Evolutionary conservation across 345 rosid species (phyloP).

Genomic region (Ailanthus altissimus): DNA sequence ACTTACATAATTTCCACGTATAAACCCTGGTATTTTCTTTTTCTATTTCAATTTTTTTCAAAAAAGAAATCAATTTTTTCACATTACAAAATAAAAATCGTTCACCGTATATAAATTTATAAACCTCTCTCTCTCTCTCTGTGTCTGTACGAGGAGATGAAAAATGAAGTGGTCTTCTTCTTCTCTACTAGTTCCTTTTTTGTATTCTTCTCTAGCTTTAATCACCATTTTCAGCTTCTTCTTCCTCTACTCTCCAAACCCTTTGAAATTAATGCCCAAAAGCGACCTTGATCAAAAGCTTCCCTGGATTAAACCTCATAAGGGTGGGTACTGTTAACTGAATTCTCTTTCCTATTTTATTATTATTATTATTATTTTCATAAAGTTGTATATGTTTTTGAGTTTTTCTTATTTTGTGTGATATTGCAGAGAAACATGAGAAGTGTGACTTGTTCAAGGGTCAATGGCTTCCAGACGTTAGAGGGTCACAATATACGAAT

Average conservation of each 20-base stretch:
- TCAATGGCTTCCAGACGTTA: slow-evolving; percentile 65
- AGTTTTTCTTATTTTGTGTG: not conserved
- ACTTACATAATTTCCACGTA: not conserved
- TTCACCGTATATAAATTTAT: not conserved
- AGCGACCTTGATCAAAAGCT: slow-evolving; percentile 28
- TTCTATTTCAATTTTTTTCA: no score
- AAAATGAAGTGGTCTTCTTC: slow-evolving; percentile 31
- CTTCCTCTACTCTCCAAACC: slow-evolving; percentile 57
- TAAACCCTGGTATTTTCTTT: not conserved
- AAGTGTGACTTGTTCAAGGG: slow-evolving; percentile 71
- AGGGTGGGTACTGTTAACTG: slow-evolving; percentile 25
- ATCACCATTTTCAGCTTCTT: slow-evolving; percentile 54
- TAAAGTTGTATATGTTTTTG: not conserved
- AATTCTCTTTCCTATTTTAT: no score
- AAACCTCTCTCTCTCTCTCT: not conserved
- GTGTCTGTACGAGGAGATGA: not conserved
- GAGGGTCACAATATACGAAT: slow-evolving; percentile 60
- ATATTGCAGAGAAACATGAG: slow-evolving; percentile 20
- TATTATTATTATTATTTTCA: not conserved
- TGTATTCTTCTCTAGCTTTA: slow-evolving; percentile 45
- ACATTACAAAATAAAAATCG: not conserved
- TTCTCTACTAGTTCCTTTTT: slow-evolving; percentile 39
- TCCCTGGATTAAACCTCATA: slow-evolving; percentile 25
- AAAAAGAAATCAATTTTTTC: not conserved
- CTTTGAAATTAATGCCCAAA: slow-evolving; percentile 32